phyloP scores from a whole-genome alignment of 2,329 filamentous ascomycete species.

The Cordyceps militaris region DNA sequence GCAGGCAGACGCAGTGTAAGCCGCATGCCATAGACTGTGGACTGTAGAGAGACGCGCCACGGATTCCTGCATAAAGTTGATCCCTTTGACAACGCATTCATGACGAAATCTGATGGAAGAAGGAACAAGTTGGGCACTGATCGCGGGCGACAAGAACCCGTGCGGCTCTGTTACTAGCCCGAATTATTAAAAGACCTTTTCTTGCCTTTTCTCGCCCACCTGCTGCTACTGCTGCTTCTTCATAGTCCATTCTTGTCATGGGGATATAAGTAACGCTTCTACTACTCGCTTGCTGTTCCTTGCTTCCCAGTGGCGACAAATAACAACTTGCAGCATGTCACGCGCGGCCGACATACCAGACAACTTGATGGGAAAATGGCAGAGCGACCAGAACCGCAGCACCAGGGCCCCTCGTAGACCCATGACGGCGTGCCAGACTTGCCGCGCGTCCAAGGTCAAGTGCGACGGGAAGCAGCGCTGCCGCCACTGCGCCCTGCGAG shows the following conservation, averaged over 20 bases:
- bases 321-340: not conserved
- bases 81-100: not conserved
- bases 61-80: not conserved
- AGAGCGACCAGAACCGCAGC: not conserved
- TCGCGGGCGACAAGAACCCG: not conserved
- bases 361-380: slow-evolving; percentile 1
- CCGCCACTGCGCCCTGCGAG: not conserved
- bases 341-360: not conserved
- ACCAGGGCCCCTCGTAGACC: not conserved
- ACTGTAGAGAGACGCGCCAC: not conserved
- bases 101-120: too few species aligned
- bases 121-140: not conserved
- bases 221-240: not conserved
- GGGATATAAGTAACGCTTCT: too few species aligned
- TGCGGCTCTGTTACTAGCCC: not conserved
- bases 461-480: slow-evolving; percentile 1
- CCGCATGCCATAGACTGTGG: not conserved
- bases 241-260: too few species aligned
- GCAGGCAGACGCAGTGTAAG: not conserved
- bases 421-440: not conserved
- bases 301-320: not conserved
- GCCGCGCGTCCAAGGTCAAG: not conserved
- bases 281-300: too few species aligned
- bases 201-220: not conserved
- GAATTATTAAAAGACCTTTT: not conserved